Conservation (phyloP, 1,284 basidiomycete species). For the Ganoderma lucidum region DNA sequence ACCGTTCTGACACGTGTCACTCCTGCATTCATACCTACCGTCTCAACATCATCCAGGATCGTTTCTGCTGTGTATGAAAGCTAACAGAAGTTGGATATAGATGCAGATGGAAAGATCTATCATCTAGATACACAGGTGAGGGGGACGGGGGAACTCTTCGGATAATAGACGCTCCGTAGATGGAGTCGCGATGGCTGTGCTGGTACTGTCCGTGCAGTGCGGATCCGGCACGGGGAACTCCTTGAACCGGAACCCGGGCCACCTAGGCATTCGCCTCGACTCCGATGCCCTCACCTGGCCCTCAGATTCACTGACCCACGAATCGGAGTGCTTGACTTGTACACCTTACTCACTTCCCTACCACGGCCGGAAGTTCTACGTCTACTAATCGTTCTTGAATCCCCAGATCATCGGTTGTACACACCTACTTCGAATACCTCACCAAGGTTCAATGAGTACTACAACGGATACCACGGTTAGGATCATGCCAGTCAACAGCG, state of each 20-base stretch:
- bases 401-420: no score
- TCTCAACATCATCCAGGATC: neutral
- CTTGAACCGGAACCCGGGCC: neutral
- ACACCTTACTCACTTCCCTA: neutral
- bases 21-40: neutral
- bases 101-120: neutral
- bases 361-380: no score
- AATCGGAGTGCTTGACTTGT: neutral
- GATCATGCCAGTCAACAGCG: no score
- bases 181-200: slow-evolving; percentile 4
- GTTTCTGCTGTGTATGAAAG: neutral
- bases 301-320: neutral
- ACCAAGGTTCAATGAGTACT: no score
- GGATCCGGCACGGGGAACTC: neutral
- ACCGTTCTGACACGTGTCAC: neutral
- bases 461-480: no score
- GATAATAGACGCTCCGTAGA: neutral
- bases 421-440: no score
- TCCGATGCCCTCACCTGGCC: neutral
- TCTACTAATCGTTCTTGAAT: no score
- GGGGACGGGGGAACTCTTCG: no score
- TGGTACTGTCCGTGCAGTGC: neutral
- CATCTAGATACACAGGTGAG: neutral
- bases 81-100: neutral
- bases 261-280: no score